Conservation (phyloP, 1,284 basidiomycete species). For the Cryptococcus sp. region DNA sequence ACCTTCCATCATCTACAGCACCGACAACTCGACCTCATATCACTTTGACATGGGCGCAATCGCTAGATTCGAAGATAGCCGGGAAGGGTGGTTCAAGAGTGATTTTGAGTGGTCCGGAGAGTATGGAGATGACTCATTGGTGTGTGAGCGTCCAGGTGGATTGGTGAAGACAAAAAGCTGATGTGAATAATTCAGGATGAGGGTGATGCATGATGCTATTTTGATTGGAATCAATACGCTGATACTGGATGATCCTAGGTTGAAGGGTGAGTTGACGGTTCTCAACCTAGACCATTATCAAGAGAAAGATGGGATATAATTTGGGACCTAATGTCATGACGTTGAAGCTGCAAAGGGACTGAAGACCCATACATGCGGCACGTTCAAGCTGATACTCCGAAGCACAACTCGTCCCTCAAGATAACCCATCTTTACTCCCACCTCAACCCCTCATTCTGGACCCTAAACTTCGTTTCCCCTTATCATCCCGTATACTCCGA, state of each 20-base stretch:
- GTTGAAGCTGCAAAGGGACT: not conserved
- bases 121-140: conserved; percentile 94
- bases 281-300: not conserved
- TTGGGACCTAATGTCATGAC: too few relatives aligned
- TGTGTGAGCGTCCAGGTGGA: conserved; percentile 41
- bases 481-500: conserved; percentile 65
- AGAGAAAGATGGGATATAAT: too few relatives aligned
- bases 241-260: conserved; percentile 84
- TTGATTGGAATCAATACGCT: conserved; percentile 87
- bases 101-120: conserved; percentile 75
- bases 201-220: conserved; percentile 86
- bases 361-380: not conserved
- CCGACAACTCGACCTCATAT: conserved; percentile 39
- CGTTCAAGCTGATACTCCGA: not conserved
- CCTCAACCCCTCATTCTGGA: conserved; percentile 86
- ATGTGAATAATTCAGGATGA: conserved; percentile 56
- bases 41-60: conserved; percentile 93
- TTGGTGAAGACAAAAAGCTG: not conserved
- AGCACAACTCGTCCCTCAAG: conserved; percentile 10
- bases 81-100: conserved; percentile 70
- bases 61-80: conserved; percentile 87
- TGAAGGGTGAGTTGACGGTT: conserved; percentile 64
- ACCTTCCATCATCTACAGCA: conserved; percentile 8
- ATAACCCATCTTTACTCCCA: conserved; percentile 46
- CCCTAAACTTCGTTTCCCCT: conserved; percentile 61